phyloP scores from a whole-genome alignment of 2,329 filamentous ascomycete species.

The Pseudopyrenochaeta lycopersici region DNA sequence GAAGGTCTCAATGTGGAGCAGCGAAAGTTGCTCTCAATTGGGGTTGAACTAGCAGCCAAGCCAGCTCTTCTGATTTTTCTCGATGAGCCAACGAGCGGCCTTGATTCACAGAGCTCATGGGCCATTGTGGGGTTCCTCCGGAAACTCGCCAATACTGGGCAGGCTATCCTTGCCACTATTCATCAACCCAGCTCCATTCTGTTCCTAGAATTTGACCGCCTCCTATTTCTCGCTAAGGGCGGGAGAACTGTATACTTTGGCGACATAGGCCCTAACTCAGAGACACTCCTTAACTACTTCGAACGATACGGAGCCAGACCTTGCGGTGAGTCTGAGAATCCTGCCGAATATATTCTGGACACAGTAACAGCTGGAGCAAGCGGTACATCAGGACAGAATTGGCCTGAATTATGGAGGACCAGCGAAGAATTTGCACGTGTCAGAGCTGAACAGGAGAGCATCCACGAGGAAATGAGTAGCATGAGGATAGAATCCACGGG shows the following conservation, averaged over 20 bases:
- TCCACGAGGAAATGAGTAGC: constrained; percentile 40
- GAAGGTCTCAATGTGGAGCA: constrained; percentile 68
- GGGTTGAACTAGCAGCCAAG: constrained; percentile 62
- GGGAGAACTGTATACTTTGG: constrained; percentile 56
- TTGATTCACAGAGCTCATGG: constrained; percentile 64
- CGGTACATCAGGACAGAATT: constrained; percentile 49
- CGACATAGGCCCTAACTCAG: constrained; percentile 49
- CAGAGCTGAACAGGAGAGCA: constrained; percentile 25
- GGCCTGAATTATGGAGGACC: constrained; percentile 46
- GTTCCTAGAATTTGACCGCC: constrained; percentile 52
- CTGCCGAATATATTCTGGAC: constrained; percentile 76
- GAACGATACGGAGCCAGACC: constrained; percentile 67
- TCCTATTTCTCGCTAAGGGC: constrained; percentile 51
- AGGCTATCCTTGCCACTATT: constrained; percentile 54
- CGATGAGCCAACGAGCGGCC: constrained; percentile 75
- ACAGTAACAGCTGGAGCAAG: constrained; percentile 37
- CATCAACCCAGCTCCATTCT: constrained; percentile 53
- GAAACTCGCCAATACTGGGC: constrained; percentile 61
- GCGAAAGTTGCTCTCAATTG: constrained; percentile 68
- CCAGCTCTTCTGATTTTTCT: constrained; percentile 75
- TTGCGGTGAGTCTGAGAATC: constrained; percentile 70
- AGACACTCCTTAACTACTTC: constrained; percentile 60
- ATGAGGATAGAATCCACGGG: constrained; percentile 29
- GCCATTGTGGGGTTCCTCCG: constrained; percentile 67
- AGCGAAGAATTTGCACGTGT: constrained; percentile 15